Evolutionary conservation across 176 grass and related monocot genomes (phyloP).

Genomic region (Oryza rufipogon): DNA sequence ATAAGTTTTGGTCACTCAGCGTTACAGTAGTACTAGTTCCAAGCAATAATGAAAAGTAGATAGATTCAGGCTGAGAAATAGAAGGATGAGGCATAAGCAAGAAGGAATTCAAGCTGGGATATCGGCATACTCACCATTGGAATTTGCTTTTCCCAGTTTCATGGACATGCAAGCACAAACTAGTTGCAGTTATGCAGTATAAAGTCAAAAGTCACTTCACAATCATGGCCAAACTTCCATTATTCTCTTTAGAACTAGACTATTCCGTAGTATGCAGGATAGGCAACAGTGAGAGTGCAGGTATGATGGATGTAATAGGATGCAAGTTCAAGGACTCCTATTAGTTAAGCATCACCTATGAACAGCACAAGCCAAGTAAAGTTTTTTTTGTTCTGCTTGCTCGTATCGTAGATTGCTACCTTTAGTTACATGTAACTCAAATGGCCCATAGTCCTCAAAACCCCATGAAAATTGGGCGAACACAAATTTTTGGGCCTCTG

Average conservation of each 20-base stretch:
- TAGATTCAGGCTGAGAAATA: constrained; percentile 1
- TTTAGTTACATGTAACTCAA: background rate
- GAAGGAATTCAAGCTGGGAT: background rate
- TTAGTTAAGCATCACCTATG: constrained; percentile 4
- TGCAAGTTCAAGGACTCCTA: constrained; percentile 20
- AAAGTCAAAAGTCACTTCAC: constrained; percentile 9
- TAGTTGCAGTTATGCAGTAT: background rate
- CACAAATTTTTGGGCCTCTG: background rate
- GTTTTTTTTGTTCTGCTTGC: background rate
- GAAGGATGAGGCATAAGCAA: background rate
- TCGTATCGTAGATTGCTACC: background rate
- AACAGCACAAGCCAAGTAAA: background rate
- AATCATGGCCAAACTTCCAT: constrained; percentile 20
- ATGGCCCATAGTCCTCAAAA: too few species aligned
- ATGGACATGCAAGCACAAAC: background rate
- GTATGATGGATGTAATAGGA: constrained; percentile 21
- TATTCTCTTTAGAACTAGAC: constrained; percentile 14
- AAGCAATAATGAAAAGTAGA: background rate
- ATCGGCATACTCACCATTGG: constrained; percentile 16
- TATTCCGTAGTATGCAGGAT: background rate
- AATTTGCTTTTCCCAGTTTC: background rate
- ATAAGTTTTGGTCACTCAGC: background rate
- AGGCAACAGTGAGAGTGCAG: background rate
- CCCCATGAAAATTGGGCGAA: too few species aligned
- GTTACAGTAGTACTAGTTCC: background rate